These are phyloP conservation scores for Ceratocystis colombiana DNA, from an alignment of 2,329 filamentous ascomycete species.

Conservation along the genomic window DNA sequence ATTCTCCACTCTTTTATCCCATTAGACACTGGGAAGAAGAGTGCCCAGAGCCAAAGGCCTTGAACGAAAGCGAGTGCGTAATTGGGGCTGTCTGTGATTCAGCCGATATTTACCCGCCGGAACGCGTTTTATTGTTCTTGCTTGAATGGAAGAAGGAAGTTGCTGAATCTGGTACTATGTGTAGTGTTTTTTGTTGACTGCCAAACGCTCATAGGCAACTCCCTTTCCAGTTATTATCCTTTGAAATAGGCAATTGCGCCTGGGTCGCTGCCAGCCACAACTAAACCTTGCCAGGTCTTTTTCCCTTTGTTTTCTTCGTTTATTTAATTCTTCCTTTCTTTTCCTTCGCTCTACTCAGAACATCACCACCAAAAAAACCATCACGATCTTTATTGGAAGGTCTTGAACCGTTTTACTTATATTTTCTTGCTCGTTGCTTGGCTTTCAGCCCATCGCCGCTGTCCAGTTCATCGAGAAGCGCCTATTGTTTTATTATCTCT, in stretches of 20 bases:
- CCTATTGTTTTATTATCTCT: not conserved
- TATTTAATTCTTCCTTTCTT: not conserved
- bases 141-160: not conserved
- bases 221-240: not conserved
- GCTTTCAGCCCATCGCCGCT: not conserved
- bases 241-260: constrained; percentile 3
- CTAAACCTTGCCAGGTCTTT: not conserved
- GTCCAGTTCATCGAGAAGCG: not conserved
- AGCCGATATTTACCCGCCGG: not conserved
- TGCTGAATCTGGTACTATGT: not conserved
- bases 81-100: not conserved
- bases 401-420: not conserved
- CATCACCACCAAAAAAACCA: constrained; percentile 11
- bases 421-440: constrained; percentile 10
- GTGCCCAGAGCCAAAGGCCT: too few species aligned
- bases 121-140: constrained; percentile 4
- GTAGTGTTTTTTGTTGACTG: too few species aligned
- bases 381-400: not conserved
- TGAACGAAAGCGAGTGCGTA: too few species aligned
- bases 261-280: not conserved
- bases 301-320: not conserved
- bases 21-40: too few species aligned
- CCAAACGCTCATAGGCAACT: not conserved
- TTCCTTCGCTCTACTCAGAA: not conserved
- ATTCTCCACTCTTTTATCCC: too few species aligned